Evolutionary conservation across 2,329 filamentous ascomycete species (phyloP).

Genomic region (Aspergillus carbonarius): DNA sequence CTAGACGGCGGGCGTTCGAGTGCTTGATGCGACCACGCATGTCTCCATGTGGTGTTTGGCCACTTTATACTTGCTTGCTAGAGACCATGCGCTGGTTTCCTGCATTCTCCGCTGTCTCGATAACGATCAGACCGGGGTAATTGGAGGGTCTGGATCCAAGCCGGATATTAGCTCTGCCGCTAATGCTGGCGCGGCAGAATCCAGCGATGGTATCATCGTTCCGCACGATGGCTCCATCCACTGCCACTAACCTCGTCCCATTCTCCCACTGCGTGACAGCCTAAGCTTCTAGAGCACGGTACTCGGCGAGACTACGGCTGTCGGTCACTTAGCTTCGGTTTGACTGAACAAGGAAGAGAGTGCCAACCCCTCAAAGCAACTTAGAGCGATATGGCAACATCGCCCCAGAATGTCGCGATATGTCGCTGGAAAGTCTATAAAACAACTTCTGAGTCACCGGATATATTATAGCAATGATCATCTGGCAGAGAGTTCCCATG

Average conservation of each 20-base stretch:
- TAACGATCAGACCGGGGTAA: not conserved
- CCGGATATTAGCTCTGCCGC: not conserved
- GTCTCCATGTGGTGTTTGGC: not conserved
- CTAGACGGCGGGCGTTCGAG: not conserved
- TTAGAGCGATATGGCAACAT: not conserved
- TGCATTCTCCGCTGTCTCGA: not conserved
- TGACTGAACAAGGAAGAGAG: not conserved
- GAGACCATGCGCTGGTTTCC: not conserved
- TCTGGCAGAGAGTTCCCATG: not conserved
- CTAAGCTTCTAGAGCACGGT: not conserved
- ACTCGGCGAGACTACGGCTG: slow-evolving; percentile 1
- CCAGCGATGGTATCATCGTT: not conserved
- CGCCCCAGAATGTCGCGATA: slow-evolving; percentile 1
- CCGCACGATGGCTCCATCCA: not conserved
- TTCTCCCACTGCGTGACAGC: not conserved
- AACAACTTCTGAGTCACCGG: not conserved
- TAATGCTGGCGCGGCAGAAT: not conserved
- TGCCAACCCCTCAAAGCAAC: not conserved
- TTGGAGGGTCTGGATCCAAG: not conserved
- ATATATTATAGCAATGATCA: not conserved
- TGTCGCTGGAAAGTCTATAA: not conserved
- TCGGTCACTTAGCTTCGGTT: not conserved
- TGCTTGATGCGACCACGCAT: not conserved
- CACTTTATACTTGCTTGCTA: not conserved
- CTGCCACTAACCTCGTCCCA: not conserved